A percentile compares a stretch with the other conserved stretches of the same genome.
Evolutionary conservation across 1,284 basidiomycete genomes (phyloP).

Genomic region (Leccinum glutinopallens): DNA sequence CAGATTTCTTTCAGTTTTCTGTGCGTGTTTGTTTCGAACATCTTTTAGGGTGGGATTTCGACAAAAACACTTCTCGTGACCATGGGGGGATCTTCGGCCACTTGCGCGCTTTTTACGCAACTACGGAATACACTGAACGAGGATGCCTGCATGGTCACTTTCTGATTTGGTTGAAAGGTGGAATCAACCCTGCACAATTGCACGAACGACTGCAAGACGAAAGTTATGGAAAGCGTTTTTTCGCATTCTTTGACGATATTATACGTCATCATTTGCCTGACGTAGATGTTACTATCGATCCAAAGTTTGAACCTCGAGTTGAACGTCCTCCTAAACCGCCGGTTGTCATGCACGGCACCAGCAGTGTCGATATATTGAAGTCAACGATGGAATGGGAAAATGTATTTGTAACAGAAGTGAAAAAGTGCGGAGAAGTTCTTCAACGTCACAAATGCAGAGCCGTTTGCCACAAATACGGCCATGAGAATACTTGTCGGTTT

Average conservation of each 20-base stretch:
- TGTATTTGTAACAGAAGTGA: slow-evolving; percentile 4
- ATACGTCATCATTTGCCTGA: slow-evolving; percentile 18
- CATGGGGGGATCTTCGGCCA: slow-evolving; percentile 14
- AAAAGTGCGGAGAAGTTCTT: slow-evolving; percentile 18
- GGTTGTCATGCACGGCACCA: too few relatives aligned
- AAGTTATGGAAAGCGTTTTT: slow-evolving; percentile 7
- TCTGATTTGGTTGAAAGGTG: slow-evolving; percentile 16
- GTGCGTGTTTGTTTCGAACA: slow-evolving; percentile 10
- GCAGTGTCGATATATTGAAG: not conserved
- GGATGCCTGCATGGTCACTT: slow-evolving; percentile 21
- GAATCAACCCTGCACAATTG: slow-evolving; percentile 6
- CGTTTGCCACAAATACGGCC: slow-evolving; percentile 14
- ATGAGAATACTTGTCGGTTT: slow-evolving; percentile 9
- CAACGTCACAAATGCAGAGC: slow-evolving; percentile 11
- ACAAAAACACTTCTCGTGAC: not conserved
- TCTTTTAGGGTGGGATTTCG: slow-evolving; percentile 17
- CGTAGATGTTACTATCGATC: slow-evolving; percentile 7
- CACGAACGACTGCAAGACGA: not conserved
- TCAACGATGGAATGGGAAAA: not conserved
- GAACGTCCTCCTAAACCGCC: not conserved
- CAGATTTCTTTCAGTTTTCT: slow-evolving; percentile 14
- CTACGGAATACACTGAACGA: slow-evolving; percentile 17
- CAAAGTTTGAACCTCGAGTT: slow-evolving; percentile 13
- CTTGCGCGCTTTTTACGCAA: slow-evolving; percentile 16
- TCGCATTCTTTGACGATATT: slow-evolving; percentile 18